Percentiles rank a stretch among this genome's conserved stretches.
Conservation (phyloP, 441 rosid genomes). For the Flueggea neowawraea region DNA sequence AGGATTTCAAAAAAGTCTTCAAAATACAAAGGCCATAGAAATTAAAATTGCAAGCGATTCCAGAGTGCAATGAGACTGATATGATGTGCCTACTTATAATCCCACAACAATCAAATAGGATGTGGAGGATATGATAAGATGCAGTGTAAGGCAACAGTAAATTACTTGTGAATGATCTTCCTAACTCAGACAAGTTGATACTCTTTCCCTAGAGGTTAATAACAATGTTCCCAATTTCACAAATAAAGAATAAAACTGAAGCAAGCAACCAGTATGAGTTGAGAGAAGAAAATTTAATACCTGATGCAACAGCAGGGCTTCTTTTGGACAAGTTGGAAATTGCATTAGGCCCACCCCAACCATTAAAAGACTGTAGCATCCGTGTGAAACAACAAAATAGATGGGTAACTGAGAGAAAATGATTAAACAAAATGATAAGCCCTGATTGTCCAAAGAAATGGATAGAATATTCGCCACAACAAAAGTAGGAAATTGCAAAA, state of each 20-base stretch:
- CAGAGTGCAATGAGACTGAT: too few relatives aligned
- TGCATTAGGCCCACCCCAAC: constrained; percentile 82
- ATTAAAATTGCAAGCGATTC: too few relatives aligned
- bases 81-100: too few relatives aligned
- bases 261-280: not conserved
- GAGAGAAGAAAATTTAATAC: constrained; percentile 24
- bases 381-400: constrained; percentile 72
- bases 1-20: too few relatives aligned
- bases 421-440: not conserved
- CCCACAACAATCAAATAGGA: too few relatives aligned
- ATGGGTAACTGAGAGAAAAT: constrained; percentile 53
- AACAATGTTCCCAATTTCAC: not conserved
- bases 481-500: not conserved
- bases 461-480: not conserved
- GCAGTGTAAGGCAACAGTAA: too few relatives aligned
- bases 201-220: too few relatives aligned
- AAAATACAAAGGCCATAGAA: too few relatives aligned
- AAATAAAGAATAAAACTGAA: not conserved
- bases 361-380: constrained; percentile 94
- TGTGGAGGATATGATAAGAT: too few relatives aligned
- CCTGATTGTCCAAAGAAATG: constrained; percentile 4
- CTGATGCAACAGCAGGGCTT: constrained; percentile 77
- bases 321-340: constrained; percentile 94
- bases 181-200: too few relatives aligned
- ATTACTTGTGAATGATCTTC: too few relatives aligned